These are phyloP conservation scores for Colletotrichum truncatum DNA, from an alignment of 2,329 filamentous ascomycete species.

Conservation along the genomic window DNA sequence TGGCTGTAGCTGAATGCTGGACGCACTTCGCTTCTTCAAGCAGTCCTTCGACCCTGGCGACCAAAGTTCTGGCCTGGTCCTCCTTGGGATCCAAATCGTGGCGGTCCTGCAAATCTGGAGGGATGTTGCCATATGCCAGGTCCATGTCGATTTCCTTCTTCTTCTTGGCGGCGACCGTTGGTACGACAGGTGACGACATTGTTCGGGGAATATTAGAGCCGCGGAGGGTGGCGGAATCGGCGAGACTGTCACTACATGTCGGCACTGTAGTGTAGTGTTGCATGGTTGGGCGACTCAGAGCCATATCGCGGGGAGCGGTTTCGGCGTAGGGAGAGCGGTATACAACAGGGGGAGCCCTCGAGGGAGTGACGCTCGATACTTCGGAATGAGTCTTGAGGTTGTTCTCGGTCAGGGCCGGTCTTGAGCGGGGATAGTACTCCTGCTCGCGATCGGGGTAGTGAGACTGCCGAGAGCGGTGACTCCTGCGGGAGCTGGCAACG, in stretches of 20 bases:
- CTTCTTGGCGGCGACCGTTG: constrained; percentile 35
- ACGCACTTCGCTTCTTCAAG: constrained; percentile 90
- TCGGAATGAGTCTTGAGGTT: constrained; percentile 65
- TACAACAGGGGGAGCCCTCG: constrained; percentile 41
- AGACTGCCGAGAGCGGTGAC: constrained; percentile 48
- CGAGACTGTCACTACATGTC: constrained; percentile 35
- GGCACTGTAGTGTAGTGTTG: constrained; percentile 34
- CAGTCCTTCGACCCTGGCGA: constrained; percentile 78
- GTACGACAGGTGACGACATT: constrained; percentile 50
- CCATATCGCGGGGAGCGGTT: constrained; percentile 54
- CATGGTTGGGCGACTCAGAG: constrained; percentile 37
- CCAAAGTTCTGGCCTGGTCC: constrained; percentile 61
- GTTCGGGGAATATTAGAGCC: constrained; percentile 45
- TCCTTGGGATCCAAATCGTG: constrained; percentile 62
- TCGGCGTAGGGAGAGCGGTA: constrained; percentile 53
- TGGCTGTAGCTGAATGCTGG: constrained; percentile 83
- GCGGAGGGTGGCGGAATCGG: constrained; percentile 25
- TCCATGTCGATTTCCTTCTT: constrained; percentile 82
- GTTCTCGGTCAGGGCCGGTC: constrained; percentile 56
- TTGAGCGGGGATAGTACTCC: constrained; percentile 30
- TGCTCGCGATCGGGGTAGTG: constrained; percentile 36
- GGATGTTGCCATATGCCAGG: constrained; percentile 87
- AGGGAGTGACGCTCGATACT: constrained; percentile 58
- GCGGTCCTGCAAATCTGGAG: constrained; percentile 69
- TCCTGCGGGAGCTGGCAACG: constrained; percentile 52